Evolutionary conservation across 1,284 basidiomycete genomes (phyloP).

Genomic region (Hemileia vastatrix): DNA sequence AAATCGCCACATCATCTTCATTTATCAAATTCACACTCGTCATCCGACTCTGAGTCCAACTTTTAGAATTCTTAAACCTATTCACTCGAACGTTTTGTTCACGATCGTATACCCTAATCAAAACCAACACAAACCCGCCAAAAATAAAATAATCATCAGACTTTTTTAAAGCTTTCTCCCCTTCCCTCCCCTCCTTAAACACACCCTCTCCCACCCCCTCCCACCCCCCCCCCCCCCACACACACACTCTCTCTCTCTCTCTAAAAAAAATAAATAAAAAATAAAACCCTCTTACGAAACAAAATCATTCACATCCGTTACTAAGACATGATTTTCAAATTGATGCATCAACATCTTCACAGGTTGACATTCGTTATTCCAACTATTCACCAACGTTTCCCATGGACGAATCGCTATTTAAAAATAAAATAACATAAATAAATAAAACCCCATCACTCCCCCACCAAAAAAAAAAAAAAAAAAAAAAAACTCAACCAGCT

Average conservation of each 20-base stretch:
- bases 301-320: constrained; percentile 2
- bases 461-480: neutral
- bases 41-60: constrained; percentile 3
- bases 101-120: constrained; percentile 10
- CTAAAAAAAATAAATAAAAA: no score
- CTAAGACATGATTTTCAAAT: constrained; percentile 20
- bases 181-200: no score
- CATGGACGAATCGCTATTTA: neutral
- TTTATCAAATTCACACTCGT: constrained; percentile 19
- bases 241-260: no score
- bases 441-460: neutral
- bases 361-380: neutral
- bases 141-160: no score
- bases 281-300: constrained; percentile 5
- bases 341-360: constrained; percentile 17
- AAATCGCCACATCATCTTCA: constrained; percentile 14
- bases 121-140: no score
- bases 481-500: constrained; percentile 1
- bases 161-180: no score
- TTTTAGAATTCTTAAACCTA: constrained; percentile 10
- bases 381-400: neutral
- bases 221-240: no score
- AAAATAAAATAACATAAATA: neutral
- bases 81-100: constrained; percentile 10
- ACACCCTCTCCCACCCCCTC: no score